These are phyloP conservation scores for Penicillium longicatenatum DNA, from an alignment of 495 filamentous ascomycete species.

Conservation along the genomic window DNA sequence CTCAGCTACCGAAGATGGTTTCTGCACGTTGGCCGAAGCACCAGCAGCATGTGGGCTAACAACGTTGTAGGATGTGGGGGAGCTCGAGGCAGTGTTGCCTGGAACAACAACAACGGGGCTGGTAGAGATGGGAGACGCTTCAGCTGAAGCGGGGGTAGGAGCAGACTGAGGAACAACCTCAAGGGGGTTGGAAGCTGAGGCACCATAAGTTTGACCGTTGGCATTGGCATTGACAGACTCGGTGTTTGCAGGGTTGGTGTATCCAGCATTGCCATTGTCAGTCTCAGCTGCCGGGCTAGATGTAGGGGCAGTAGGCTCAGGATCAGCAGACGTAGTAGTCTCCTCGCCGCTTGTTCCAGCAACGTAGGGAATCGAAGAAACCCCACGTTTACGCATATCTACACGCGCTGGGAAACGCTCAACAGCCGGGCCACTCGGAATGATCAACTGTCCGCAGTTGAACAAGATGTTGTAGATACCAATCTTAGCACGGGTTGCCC, in stretches of 20 bases:
- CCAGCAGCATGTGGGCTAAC: neutral
- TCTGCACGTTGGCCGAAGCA: neutral
- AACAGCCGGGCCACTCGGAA: too few species aligned
- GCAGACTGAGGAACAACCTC: neutral
- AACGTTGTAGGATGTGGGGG: neutral
- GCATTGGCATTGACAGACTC: neutral
- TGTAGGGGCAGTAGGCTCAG: neutral
- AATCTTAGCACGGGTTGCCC: slow-evolving; percentile 60
- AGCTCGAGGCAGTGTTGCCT: neutral
- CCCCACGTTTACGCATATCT: neutral
- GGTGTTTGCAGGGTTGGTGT: neutral
- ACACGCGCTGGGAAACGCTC: neutral
- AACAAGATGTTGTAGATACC: slow-evolving; percentile 79
- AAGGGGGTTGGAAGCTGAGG: neutral
- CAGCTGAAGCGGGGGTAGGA: neutral
- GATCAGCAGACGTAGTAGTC: slow-evolving; percentile 21
- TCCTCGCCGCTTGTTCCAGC: slow-evolving; percentile 31
- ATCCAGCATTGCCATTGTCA: neutral
- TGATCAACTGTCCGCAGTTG: slow-evolving; percentile 58
- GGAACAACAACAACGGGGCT: neutral
- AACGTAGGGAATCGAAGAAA: neutral
- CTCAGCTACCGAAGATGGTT: neutral
- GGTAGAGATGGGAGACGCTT: neutral
- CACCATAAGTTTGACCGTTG: neutral
- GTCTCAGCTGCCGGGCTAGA: neutral